Evolutionary conservation across 352 stramenopile genomes (phyloP).

Genomic region (Bremia lactucae): DNA sequence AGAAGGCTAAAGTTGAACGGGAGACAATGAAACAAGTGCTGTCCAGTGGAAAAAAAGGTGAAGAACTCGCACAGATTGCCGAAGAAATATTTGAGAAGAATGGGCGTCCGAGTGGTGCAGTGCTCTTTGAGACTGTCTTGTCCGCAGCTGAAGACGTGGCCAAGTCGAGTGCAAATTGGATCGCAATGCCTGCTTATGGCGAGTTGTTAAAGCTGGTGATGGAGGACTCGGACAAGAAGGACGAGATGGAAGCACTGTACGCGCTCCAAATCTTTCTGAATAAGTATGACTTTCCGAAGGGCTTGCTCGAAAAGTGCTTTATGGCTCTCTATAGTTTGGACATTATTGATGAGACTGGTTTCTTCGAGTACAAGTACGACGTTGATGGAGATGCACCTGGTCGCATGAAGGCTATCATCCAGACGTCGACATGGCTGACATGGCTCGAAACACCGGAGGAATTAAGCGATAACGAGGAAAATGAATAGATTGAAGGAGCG

Average conservation of each 20-base stretch:
- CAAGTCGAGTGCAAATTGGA: slow-evolving; percentile 75
- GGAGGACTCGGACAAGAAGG: slow-evolving; percentile 36
- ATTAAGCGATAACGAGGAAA: slow-evolving; percentile 61
- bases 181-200: slow-evolving; percentile 48
- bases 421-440: slow-evolving; percentile 71
- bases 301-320: slow-evolving; percentile 74
- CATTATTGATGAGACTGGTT: slow-evolving; percentile 67
- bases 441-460: slow-evolving; percentile 74
- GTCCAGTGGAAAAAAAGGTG: slow-evolving; percentile 48
- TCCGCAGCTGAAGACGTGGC: slow-evolving; percentile 46
- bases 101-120: slow-evolving; percentile 28
- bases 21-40: slow-evolving; percentile 54
- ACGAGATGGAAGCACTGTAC: slow-evolving; percentile 65
- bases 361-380: slow-evolving; percentile 85
- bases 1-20: slow-evolving; percentile 42
- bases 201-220: slow-evolving; percentile 48
- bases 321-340: slow-evolving; percentile 79
- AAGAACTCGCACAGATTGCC: slow-evolving; percentile 40
- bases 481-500: slow-evolving; percentile 52
- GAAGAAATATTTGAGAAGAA: slow-evolving; percentile 44
- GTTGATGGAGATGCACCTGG: slow-evolving; percentile 56
- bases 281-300: slow-evolving; percentile 65
- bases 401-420: slow-evolving; percentile 77
- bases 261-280: slow-evolving; percentile 70
- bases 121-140: slow-evolving; percentile 49